Base-by-base conservation (phyloP, 2,329 filamentous ascomycete species). In the Hymenoscyphus occultus region DNA sequence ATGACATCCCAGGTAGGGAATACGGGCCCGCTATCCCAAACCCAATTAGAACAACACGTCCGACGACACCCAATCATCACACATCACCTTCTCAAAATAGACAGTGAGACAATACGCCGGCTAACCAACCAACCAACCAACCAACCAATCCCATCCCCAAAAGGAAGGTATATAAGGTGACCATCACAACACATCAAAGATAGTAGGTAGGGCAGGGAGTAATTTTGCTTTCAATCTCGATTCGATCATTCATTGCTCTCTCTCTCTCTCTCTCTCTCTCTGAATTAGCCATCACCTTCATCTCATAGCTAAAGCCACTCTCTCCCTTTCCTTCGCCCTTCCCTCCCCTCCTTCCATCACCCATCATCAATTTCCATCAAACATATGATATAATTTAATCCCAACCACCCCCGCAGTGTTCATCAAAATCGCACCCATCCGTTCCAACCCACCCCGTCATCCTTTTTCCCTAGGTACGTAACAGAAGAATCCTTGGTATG, bases 401-500 rank as follows among this genome's bases (percentile, higher is more conserved):
- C 35, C 35, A 35, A 7, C 35, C 35, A 6, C 35, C 35, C 35
- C 35, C 5, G 35, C 35, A 35, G 35, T 35, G 35, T 35, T 28
- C 35, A 35, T 35, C 35, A 35, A 35, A 61, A 28, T 9, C 31
- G n/a, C 39, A 35, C 7, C 32, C 35, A 42, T 28, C 45, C 59
- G 35, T 28, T 39, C 16, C 40, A 45, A 28, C 19, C 7, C 39
- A 59, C 28, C 60, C 60, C 54, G 3, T 60, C 59, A 56, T 66
- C 63, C 31, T 56, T 39, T 40, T 61, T 45, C 59, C 58, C 22
- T 19, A n/a, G 19, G 56, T 39, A 59, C 57, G 57, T 39, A 59
- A 35, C 28, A 62, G 64, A 65, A 65, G 56, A 66, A 66, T 65
- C 68, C 69, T 58, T 69, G 68, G 67, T 71, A 70, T 67, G 63